These are phyloP conservation scores for Gaeumannomyces sp. DNA, from an alignment of 2,329 filamentous ascomycete species.

Conservation along the genomic window DNA sequence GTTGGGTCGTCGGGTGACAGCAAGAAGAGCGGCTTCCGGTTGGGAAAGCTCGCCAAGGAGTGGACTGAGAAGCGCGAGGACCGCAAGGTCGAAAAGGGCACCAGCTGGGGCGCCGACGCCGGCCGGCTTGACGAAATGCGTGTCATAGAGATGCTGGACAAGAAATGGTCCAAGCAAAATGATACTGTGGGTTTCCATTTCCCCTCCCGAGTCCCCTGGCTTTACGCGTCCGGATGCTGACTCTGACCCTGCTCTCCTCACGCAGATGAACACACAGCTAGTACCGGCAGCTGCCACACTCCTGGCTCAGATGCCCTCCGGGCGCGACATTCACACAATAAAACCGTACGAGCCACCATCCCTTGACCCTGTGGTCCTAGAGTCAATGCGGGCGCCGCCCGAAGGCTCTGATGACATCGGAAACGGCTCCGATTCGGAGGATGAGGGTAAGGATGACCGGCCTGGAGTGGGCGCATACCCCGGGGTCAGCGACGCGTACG, in stretches of 20 bases:
- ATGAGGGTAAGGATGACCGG: conserved; percentile 22
- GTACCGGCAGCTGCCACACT: conserved; percentile 68
- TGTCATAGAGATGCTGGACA: conserved; percentile 78
- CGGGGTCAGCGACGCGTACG: conserved; percentile 8
- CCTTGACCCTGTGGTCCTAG: conserved; percentile 60
- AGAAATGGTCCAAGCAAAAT: conserved; percentile 89
- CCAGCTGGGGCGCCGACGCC: conserved; percentile 73
- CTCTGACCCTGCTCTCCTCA: background rate
- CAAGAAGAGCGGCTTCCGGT: conserved; percentile 44
- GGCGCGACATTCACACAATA: conserved; percentile 74
- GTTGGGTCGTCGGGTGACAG: conserved; percentile 42
- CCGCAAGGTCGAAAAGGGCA: conserved; percentile 66
- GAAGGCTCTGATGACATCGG: conserved; percentile 37
- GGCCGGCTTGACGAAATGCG: conserved; percentile 78
- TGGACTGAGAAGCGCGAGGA: conserved; percentile 76
- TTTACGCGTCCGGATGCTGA: background rate
- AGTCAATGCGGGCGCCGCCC: conserved; percentile 51
- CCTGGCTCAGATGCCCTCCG: conserved; percentile 75
- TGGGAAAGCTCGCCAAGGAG: conserved; percentile 64
- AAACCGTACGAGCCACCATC: conserved; percentile 60
- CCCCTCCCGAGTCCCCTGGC: background rate
- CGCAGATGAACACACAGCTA: conserved; percentile 69
- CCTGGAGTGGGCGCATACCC: conserved; percentile 11
- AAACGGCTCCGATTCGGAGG: conserved; percentile 35
- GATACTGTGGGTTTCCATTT: conserved; percentile 61